Conservation (phyloP, 2,329 filamentous ascomycete genomes). For the Lecanosticta acicola region DNA sequence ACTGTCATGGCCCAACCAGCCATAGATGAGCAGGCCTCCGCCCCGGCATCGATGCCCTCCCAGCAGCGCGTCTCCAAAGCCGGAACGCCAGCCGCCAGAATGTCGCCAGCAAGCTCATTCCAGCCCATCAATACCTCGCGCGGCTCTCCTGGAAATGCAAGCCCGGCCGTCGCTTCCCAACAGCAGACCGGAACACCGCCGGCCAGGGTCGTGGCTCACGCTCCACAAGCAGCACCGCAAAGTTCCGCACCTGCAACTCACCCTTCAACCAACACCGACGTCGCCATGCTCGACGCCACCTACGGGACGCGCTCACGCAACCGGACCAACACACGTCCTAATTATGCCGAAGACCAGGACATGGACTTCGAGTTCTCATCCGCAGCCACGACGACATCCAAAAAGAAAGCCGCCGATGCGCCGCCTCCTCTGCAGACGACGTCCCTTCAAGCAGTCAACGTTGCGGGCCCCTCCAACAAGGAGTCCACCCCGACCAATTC, state of each 20-base stretch:
- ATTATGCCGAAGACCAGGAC: conserved; percentile 94
- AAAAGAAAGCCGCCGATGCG: conserved; percentile 35
- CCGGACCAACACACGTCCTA: conserved; percentile 71
- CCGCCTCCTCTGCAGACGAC: conserved; percentile 10
- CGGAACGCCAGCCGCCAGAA: conserved; percentile 14
- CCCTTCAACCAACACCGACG: conserved; percentile 20
- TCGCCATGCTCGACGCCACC: conserved; percentile 45
- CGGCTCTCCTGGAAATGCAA: conserved; percentile 16
- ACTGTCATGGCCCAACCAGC: conserved; percentile 18
- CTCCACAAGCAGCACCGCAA: conserved; percentile 26
- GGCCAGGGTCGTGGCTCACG: conserved; percentile 13
- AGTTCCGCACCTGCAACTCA: too few relatives aligned
- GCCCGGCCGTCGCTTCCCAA: conserved; percentile 18
- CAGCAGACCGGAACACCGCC: conserved; percentile 17
- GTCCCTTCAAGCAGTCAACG: conserved; percentile 10
- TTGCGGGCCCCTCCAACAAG: conserved; percentile 9
- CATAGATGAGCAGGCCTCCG: conserved; percentile 11
- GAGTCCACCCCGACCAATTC: conserved; percentile 13
- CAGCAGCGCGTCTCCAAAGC: conserved; percentile 12
- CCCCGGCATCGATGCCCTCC: conserved; percentile 5
- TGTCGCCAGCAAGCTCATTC: conserved; percentile 17
- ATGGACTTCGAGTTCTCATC: conserved; percentile 70
- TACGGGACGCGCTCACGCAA: conserved; percentile 92
- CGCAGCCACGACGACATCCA: conserved; percentile 33
- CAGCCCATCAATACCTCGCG: conserved; percentile 24